These are phyloP conservation scores for Penicillium argentinense DNA, from an alignment of 495 filamentous ascomycete species.

Conservation along the genomic window DNA sequence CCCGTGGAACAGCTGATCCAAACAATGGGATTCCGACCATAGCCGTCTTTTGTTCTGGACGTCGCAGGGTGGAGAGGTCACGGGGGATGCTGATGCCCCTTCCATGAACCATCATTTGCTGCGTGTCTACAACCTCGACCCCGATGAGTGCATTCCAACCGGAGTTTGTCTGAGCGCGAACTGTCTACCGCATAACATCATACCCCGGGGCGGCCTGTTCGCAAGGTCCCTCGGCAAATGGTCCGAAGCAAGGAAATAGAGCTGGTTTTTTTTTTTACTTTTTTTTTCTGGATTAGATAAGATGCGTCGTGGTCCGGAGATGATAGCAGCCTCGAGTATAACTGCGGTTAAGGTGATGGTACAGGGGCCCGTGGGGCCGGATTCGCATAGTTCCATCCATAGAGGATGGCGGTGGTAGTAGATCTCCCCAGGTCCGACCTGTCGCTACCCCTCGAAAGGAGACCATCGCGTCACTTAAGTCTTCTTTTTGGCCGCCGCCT, in stretches of 20 bases:
- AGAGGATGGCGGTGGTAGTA: background rate
- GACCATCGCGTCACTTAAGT: slow-evolving; percentile 41
- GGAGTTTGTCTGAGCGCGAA: background rate
- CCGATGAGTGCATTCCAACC: background rate
- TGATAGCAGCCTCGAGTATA: too few species aligned
- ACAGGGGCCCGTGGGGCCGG: background rate
- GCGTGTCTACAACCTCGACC: too few species aligned
- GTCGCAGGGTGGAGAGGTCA: background rate
- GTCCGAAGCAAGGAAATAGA: background rate
- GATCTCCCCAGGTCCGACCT: background rate
- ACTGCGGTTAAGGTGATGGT: background rate
- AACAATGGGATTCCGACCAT: background rate
- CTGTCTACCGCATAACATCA: background rate
- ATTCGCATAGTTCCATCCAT: slow-evolving; percentile 1
- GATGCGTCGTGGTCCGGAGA: background rate
- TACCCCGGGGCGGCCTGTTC: background rate
- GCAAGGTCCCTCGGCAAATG: background rate
- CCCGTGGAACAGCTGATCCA: slow-evolving; percentile 6
- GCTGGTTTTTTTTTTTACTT: background rate
- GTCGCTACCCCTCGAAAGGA: slow-evolving; percentile 4
- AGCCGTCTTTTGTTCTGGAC: slow-evolving; percentile 1
- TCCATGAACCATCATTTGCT: too few species aligned
- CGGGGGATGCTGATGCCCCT: too few species aligned
- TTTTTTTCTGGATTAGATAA: background rate
- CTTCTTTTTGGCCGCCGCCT: slow-evolving; percentile 71